A percentile compares a stretch with the other conserved stretches of the same genome.
phyloP scores from a whole-genome alignment of 2,329 filamentous ascomycete species.

The Botrytis fragariae region DNA sequence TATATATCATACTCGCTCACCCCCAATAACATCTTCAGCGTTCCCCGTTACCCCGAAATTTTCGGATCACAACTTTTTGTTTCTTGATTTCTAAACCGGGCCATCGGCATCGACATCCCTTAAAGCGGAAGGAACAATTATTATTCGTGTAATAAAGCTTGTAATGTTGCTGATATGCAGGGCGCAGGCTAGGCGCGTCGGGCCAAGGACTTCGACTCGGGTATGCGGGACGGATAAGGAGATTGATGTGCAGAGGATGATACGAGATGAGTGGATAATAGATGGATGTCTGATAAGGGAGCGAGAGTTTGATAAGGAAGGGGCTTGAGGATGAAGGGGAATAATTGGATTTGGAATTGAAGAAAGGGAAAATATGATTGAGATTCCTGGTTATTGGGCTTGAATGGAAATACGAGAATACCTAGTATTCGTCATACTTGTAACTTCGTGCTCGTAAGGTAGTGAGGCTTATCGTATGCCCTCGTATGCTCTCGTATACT shows the following conservation, averaged over 20 bases:
- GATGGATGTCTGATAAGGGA: background rate
- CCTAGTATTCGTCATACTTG: background rate
- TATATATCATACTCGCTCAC: background rate
- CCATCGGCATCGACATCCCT: background rate
- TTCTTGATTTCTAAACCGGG: background rate
- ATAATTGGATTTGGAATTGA: background rate
- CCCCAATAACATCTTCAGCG: background rate
- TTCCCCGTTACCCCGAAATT: background rate
- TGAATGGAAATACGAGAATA: too few relatives aligned
- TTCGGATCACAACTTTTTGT: background rate
- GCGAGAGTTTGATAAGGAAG: background rate
- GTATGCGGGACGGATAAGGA: background rate
- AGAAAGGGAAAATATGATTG: background rate
- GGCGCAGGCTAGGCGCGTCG: background rate
- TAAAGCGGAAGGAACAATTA: background rate
- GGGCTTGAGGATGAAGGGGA: background rate
- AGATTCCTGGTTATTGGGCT: background rate
- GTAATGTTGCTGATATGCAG: background rate
- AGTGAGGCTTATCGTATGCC: background rate
- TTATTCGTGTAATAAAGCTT: background rate
- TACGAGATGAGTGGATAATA: background rate
- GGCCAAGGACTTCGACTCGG: background rate
- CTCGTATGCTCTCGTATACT: background rate
- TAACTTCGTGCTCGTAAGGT: background rate
- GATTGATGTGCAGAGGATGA: background rate